A percentile compares a stretch with the other conserved stretches of the same genome.
These are phyloP conservation scores for Komagataella populi DNA, from an alignment of 805 yeast species.

Conservation along the genomic window DNA sequence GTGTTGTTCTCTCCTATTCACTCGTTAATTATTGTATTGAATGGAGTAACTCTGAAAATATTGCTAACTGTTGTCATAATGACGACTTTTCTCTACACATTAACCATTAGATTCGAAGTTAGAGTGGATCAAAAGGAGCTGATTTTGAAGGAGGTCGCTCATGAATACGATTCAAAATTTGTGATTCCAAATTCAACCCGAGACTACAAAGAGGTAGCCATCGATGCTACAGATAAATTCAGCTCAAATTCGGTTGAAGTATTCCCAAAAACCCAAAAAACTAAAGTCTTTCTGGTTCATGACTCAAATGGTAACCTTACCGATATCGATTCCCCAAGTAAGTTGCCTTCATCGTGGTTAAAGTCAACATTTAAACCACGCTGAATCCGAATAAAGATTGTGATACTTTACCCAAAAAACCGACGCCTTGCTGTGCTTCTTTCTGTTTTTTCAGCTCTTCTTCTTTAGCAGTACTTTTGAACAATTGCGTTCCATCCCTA, in stretches of 20 bases:
- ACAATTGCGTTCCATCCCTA: slow-evolving; percentile 28
- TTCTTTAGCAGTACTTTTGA: slow-evolving; percentile 12
- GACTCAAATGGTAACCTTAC: slow-evolving; percentile 14
- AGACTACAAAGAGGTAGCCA: slow-evolving; percentile 40
- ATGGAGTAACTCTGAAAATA: neutral
- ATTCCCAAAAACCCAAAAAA: slow-evolving; percentile 14
- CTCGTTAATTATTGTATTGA: neutral
- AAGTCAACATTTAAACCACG: slow-evolving; percentile 1
- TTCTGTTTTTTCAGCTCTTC: slow-evolving; percentile 4
- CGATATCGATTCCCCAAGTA: slow-evolving; percentile 3
- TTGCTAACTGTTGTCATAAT: slow-evolving; percentile 16
- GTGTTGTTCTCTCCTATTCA: neutral
- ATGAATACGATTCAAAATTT: slow-evolving; percentile 49
- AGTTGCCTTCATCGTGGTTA: neutral
- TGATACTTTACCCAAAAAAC: slow-evolving; percentile 1
- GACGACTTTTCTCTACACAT: slow-evolving; percentile 20
- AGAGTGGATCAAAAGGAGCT: slow-evolving; percentile 46
- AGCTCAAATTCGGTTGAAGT: slow-evolving; percentile 11
- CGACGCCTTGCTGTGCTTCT: slow-evolving; percentile 2
- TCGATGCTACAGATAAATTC: slow-evolving; percentile 34
- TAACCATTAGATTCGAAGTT: slow-evolving; percentile 29
- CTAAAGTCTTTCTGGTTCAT: slow-evolving; percentile 37
- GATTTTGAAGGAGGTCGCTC: slow-evolving; percentile 42
- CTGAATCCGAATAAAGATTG: slow-evolving; percentile 1
- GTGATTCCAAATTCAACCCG: slow-evolving; percentile 44